Percentiles rank a stretch among this genome's conserved stretches.
These are phyloP conservation scores for Trametes cubensis DNA, from an alignment of 768 basidiomycete species.

Conservation along the genomic window DNA sequence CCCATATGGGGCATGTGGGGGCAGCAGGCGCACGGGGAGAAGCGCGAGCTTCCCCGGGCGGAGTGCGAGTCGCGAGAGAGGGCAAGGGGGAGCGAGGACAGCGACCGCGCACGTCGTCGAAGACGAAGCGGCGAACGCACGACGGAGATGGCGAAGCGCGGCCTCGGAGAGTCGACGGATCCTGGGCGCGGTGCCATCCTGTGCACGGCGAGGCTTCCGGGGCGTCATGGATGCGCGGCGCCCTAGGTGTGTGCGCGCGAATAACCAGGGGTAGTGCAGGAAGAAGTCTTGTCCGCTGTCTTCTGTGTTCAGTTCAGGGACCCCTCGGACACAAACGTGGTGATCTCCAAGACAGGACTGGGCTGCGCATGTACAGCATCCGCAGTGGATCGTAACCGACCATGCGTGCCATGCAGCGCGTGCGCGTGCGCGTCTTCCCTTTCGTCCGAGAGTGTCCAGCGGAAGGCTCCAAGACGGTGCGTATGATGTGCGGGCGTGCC, in stretches of 20 bases:
- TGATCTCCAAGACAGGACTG: slow-evolving; percentile 16
- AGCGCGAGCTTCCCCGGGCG: slow-evolving; percentile 7
- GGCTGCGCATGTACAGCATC: slow-evolving; percentile 7
- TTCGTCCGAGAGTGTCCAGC: not conserved
- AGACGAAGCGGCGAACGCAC: slow-evolving; percentile 7
- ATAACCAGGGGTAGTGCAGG: slow-evolving; percentile 3
- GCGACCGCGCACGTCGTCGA: slow-evolving; percentile 6
- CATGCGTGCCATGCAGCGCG: not conserved
- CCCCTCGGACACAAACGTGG: slow-evolving; percentile 16
- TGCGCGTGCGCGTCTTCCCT: not conserved
- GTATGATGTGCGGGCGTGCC: not conserved
- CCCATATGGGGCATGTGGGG: slow-evolving; percentile 10
- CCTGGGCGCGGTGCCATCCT: not conserved
- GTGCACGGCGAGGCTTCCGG: not conserved
- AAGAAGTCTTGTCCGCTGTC: slow-evolving; percentile 5
- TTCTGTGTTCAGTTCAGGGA: slow-evolving; percentile 16
- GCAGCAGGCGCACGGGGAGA: slow-evolving; percentile 1
- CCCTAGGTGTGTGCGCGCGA: not conserved
- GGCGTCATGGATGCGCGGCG: not conserved
- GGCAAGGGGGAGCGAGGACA: slow-evolving; percentile 1
- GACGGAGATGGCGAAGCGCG: slow-evolving; percentile 18
- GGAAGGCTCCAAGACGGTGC: not conserved
- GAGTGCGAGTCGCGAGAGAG: slow-evolving; percentile 8
- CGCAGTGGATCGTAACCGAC: not conserved
- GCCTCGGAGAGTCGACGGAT: slow-evolving; percentile 18